phyloP scores from a whole-genome alignment of 345 rosid genomes.

The Corchorus capsularis region DNA sequence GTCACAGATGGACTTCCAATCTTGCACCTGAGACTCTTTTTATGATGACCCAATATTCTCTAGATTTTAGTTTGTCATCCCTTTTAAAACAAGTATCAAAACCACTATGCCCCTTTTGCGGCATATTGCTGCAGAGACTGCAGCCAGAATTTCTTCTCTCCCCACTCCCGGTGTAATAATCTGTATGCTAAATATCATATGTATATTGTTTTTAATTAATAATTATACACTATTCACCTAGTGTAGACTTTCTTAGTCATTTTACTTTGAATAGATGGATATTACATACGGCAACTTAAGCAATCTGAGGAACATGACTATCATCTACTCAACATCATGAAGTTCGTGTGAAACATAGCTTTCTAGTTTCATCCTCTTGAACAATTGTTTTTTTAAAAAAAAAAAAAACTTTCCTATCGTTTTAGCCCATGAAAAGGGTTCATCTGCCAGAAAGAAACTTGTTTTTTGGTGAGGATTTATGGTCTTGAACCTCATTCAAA shows the following conservation, averaged over 20 bases:
- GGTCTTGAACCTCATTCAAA: too few species aligned
- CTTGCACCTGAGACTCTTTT: conserved; percentile 61
- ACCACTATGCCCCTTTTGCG: conserved; percentile 62
- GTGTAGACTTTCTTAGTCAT: not conserved
- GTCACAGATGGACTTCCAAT: conserved; percentile 53
- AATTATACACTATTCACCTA: not conserved
- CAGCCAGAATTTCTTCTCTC: conserved; percentile 27
- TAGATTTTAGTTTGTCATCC: conserved; percentile 37
- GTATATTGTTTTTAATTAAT: not conserved
- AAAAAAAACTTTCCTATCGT: too few species aligned
- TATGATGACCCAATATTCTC: conserved; percentile 46
- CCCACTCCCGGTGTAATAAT: conserved; percentile 10
- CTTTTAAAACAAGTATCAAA: conserved; percentile 33
- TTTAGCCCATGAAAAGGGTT: too few species aligned
- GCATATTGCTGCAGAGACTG: conserved; percentile 61
- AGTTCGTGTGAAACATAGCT: too few species aligned
- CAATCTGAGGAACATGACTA: too few species aligned
- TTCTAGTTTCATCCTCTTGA: too few species aligned
- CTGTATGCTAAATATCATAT: not conserved
- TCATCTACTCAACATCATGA: too few species aligned
- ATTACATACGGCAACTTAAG: too few species aligned
- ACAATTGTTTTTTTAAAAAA: too few species aligned
- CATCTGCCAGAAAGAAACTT: too few species aligned
- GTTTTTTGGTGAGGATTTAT: too few species aligned
- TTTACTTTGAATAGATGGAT: not conserved